A percentile compares a stretch with the other conserved stretches of the same genome.
Conservation (phyloP, 768 basidiomycete genomes). For the Tylopilus subfusipes region DNA sequence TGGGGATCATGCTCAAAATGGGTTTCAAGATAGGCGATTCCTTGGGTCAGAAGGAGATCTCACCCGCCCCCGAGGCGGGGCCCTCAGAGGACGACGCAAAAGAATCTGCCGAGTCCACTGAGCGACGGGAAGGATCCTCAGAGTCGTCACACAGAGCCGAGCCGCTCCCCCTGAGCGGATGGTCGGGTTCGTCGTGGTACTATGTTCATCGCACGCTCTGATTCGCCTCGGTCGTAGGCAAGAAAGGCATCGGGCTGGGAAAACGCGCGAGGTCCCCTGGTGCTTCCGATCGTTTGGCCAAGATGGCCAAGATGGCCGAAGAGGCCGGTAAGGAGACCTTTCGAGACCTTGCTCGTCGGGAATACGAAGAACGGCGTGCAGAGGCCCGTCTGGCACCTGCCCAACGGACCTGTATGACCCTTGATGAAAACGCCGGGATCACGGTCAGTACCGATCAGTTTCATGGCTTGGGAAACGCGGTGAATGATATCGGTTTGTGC, state of each 20-base stretch:
- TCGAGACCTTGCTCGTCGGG: slow-evolving; percentile 65
- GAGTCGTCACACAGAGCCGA: slow-evolving; percentile 48
- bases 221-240: slow-evolving; percentile 47
- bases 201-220: not conserved
- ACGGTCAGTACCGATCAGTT: slow-evolving; percentile 31
- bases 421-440: slow-evolving; percentile 73
- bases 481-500: slow-evolving; percentile 4
- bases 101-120: slow-evolving; percentile 2
- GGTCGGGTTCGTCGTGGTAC: slow-evolving; percentile 60
- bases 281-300: slow-evolving; percentile 60
- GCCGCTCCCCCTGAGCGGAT: slow-evolving; percentile 75
- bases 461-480: not conserved
- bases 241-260: slow-evolving; percentile 67
- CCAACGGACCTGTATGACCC: slow-evolving; percentile 66
- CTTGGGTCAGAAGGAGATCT: slow-evolving; percentile 46
- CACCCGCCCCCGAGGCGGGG: slow-evolving; percentile 5
- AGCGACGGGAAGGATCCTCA: not conserved
- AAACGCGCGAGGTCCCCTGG: slow-evolving; percentile 69
- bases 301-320: slow-evolving; percentile 67
- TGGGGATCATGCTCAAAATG: slow-evolving; percentile 93
- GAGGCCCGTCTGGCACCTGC: slow-evolving; percentile 67
- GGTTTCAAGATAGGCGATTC: slow-evolving; percentile 84
- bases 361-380: slow-evolving; percentile 74
- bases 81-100: not conserved
- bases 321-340: slow-evolving; percentile 51